These are phyloP conservation scores for Emergomyces africanus DNA, from an alignment of 2,329 filamentous ascomycete species.

Conservation along the genomic window DNA sequence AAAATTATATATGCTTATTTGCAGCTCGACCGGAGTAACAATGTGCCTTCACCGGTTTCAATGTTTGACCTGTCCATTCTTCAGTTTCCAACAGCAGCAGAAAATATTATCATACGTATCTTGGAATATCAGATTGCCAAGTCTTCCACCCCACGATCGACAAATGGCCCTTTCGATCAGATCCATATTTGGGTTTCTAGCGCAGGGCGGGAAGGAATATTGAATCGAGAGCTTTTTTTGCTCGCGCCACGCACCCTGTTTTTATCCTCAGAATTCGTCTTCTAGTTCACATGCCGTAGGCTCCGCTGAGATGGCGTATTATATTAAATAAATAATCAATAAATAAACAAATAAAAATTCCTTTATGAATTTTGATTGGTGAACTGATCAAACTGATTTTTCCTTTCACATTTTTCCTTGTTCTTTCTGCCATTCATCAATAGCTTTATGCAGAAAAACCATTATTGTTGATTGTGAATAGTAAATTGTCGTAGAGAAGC, in stretches of 20 bases:
- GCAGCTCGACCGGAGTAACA: background rate
- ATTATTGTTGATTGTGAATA: background rate
- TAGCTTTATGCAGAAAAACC: background rate
- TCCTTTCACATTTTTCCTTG: background rate
- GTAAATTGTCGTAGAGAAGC: background rate
- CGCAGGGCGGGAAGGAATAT: background rate
- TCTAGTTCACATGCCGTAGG: background rate
- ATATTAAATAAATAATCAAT: background rate
- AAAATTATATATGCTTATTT: background rate
- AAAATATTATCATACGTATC: background rate
- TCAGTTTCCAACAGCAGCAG: background rate
- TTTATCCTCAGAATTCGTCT: background rate
- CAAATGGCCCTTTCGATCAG: background rate
- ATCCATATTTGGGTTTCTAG: background rate
- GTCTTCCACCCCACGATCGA: background rate
- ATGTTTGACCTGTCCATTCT: background rate
- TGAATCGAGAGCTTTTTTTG: background rate
- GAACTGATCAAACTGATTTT: background rate
- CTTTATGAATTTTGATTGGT: too few relatives aligned
- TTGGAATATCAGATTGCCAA: background rate
- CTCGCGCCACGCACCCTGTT: background rate
- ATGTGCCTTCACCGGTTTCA: background rate
- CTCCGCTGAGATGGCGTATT: background rate
- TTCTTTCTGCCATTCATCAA: background rate
- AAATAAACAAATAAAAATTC: too few relatives aligned